phyloP scores from a whole-genome alignment of 768 basidiomycete species.

The Strobilomyces dryophilus region DNA sequence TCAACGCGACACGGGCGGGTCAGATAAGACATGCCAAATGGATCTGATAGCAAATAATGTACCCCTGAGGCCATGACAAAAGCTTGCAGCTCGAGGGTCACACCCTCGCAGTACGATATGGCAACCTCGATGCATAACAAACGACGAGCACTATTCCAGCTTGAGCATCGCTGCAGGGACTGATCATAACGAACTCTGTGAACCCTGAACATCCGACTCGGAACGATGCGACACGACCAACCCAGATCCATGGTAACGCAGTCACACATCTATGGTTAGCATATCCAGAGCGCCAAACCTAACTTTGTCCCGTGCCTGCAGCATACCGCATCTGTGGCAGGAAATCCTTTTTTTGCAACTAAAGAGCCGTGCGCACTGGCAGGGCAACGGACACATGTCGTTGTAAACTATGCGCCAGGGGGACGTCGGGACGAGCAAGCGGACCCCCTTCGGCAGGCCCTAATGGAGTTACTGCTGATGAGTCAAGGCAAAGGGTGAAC shows the following conservation, averaged over 20 bases:
- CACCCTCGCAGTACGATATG: not conserved
- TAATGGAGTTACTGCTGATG: not conserved
- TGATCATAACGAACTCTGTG: not conserved
- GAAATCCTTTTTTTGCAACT: not conserved
- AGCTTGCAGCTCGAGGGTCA: not conserved
- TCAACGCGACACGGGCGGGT: not conserved
- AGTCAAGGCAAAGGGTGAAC: not conserved
- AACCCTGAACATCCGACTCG: too few species aligned
- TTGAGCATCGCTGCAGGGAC: not conserved
- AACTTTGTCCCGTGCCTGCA: slow-evolving; percentile 16
- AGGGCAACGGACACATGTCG: not conserved
- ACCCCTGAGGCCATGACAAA: not conserved
- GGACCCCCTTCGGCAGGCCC: not conserved
- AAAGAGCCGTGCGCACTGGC: not conserved
- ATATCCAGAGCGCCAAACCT: slow-evolving; percentile 15
- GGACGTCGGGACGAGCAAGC: not conserved
- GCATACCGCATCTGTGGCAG: not conserved
- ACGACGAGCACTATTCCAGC: not conserved
- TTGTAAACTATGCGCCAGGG: not conserved
- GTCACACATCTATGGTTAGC: slow-evolving; percentile 9
- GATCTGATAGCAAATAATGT: not conserved
- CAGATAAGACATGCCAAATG: not conserved
- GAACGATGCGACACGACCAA: slow-evolving; percentile 1
- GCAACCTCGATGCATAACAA: slow-evolving; percentile 6
- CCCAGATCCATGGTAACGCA: slow-evolving; percentile 1